These are phyloP conservation scores for Boletus tomentosulus DNA, from an alignment of 768 basidiomycete species.

Conservation along the genomic window DNA sequence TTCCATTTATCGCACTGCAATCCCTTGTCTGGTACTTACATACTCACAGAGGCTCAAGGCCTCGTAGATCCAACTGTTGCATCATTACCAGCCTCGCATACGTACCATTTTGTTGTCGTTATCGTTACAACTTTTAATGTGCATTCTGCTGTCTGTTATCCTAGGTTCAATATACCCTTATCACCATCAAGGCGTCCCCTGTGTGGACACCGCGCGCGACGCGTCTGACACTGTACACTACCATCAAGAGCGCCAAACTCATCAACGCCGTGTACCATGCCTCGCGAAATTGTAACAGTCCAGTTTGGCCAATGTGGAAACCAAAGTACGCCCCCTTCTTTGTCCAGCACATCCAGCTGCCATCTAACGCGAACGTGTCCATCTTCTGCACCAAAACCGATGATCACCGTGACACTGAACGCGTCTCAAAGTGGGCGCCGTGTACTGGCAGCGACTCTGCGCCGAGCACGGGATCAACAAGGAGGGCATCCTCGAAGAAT, in stretches of 20 bases:
- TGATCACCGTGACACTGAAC: not conserved
- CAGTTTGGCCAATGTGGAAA: slow-evolving; percentile 92
- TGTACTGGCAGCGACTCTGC: slow-evolving; percentile 98
- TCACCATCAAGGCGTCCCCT: not conserved
- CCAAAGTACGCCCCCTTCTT: slow-evolving; percentile 55
- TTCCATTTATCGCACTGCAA: slow-evolving; percentile 15
- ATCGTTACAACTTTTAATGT: slow-evolving; percentile 17
- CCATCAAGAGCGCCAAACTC: not conserved
- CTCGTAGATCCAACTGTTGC: slow-evolving; percentile 21
- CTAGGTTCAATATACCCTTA: not conserved
- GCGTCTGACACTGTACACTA: not conserved
- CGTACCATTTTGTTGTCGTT: slow-evolving; percentile 21
- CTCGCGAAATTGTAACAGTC: slow-evolving; percentile 79
- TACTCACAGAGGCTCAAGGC: slow-evolving; percentile 36
- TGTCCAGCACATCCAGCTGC: not conserved
- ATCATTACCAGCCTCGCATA: slow-evolving; percentile 20
- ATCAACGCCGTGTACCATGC: slow-evolving; percentile 42
- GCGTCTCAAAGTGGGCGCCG: slow-evolving; percentile 72
- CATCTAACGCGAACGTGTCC: slow-evolving; percentile 1
- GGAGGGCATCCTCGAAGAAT: slow-evolving; percentile 94
- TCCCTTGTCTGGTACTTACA: slow-evolving; percentile 17
- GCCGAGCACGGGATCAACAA: slow-evolving; percentile 97
- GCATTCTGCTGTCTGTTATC: slow-evolving; percentile 12
- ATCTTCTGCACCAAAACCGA: not conserved
- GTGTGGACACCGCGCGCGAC: not conserved